These are phyloP conservation scores for Pestalotiopsis sp. DNA, from an alignment of 2,329 filamentous ascomycete genomes.

Conservation along the genomic window DNA sequence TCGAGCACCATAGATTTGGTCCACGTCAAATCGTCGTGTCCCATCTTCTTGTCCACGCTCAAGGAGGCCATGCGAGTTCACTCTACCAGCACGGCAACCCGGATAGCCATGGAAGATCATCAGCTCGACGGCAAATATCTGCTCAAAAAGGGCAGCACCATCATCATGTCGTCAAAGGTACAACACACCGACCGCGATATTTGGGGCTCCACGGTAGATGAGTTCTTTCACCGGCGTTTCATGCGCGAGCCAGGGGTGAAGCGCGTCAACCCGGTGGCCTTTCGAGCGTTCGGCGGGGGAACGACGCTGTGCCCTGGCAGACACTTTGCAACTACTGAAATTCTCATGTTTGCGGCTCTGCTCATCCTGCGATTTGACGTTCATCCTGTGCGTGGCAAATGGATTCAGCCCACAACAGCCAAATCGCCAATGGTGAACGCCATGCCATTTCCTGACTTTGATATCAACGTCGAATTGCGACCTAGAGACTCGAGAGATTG, in stretches of 20 bases:
- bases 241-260: background rate
- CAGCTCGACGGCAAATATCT: slow-evolving; percentile 13
- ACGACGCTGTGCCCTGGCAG: slow-evolving; percentile 17
- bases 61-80: slow-evolving; percentile 40
- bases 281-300: slow-evolving; percentile 18
- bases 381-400: background rate
- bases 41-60: slow-evolving; percentile 36
- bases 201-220: slow-evolving; percentile 15
- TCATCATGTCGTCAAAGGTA: slow-evolving; percentile 5
- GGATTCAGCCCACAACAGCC: background rate
- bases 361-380: slow-evolving; percentile 18
- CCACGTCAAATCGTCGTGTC: slow-evolving; percentile 31
- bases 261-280: slow-evolving; percentile 15
- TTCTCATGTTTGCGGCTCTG: slow-evolving; percentile 13
- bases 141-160: slow-evolving; percentile 15
- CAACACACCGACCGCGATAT: slow-evolving; percentile 2
- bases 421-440: background rate
- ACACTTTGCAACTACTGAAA: slow-evolving; percentile 18
- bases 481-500: background rate
- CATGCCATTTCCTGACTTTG: background rate
- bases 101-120: slow-evolving; percentile 7
- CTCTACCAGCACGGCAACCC: slow-evolving; percentile 30
- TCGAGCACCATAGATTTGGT: slow-evolving; percentile 34
- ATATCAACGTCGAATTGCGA: background rate
- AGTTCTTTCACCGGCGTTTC: slow-evolving; percentile 14